These are phyloP conservation scores for Epichloe aotearoae DNA, from an alignment of 2,329 filamentous ascomycete species.

Conservation along the genomic window DNA sequence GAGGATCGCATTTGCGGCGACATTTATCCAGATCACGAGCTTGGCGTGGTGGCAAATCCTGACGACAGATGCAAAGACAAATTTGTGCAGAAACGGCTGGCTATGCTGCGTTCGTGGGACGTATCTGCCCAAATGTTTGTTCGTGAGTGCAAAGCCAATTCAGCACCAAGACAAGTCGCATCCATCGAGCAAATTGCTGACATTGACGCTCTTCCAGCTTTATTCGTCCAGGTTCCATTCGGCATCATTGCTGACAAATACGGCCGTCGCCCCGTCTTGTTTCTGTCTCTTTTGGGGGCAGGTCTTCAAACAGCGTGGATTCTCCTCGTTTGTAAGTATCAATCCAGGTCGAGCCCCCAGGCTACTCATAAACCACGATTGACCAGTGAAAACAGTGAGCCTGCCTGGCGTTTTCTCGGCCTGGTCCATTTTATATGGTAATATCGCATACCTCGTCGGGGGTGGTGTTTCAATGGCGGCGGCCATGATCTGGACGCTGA, in stretches of 20 bases:
- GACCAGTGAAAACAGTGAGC: no score
- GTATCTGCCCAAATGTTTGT: conserved; percentile 32
- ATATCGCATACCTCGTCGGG: conserved; percentile 25
- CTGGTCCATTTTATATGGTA: conserved; percentile 24
- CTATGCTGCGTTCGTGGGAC: conserved; percentile 36
- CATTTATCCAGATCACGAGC: conserved; percentile 28
- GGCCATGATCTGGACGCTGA: conserved; percentile 32
- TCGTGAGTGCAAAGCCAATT: conserved; percentile 17
- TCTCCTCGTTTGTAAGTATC: conserved; percentile 18
- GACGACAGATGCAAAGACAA: conserved; percentile 36
- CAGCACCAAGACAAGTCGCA: neutral
- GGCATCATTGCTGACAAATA: conserved; percentile 34
- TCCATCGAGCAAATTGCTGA: neutral
- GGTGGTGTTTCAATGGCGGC: conserved; percentile 24
- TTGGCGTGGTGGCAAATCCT: conserved; percentile 13
- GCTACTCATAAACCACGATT: conserved; percentile 1
- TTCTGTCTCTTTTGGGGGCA: conserved; percentile 21
- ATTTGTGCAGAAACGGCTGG: conserved; percentile 36
- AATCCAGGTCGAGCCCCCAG: neutral
- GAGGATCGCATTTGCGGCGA: conserved; percentile 40
- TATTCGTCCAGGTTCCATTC: conserved; percentile 31
- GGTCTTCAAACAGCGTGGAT: conserved; percentile 16
- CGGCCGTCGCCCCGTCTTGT: conserved; percentile 28
- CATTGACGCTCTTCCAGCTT: conserved; percentile 13
- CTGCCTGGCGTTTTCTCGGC: conserved; percentile 17